Base-by-base conservation (phyloP, 139 green algal species). In the Coelastrella sp. region DNA sequence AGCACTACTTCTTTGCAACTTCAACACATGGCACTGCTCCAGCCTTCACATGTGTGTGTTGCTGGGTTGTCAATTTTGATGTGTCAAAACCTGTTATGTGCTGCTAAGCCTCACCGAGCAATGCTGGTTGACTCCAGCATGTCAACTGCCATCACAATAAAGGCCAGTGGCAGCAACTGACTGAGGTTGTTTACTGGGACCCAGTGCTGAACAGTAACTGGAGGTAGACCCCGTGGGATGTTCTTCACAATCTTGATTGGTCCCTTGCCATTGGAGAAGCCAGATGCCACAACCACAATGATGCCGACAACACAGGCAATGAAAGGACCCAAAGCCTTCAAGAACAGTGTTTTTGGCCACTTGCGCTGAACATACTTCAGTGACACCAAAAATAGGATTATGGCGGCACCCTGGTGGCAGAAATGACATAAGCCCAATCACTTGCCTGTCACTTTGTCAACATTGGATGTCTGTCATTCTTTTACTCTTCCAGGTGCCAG, bases 281-380 rank as follows among this genome's bases (percentile, higher is more conserved):
- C 83, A 83, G 59, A 17, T 22, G 58, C 68, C 19, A 59, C 76
- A 8, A 92, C 49, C 60, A 92, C 84, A 7, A 49, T 78, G 57
- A 92, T 92, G 22, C 82, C 90, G 19, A 94, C 87, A 24, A 93
- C 58, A 70, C 91, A 94, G 8, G 91, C 93, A 6, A 90, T 78
- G 87, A 95, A 91, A 59, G 93, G 93, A 6, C 93, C 93, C 24
- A 95, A 74, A 7, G 91, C 86, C 49, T 92, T 92, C n/a, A 95
- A 81, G 63, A 86, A 94, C 58, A 80, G 60, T 15, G 91, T 87
- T 72, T 89, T 89, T 59, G 82, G 83, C 58, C 61, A 75, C 88
- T 73, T 82, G 72, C 72, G 70, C 72, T 82, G 72, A 9, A 89
- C 74, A 58, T 27, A 65, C 72, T 89, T 89, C 35, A 89, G 57